Conservation (phyloP, 2,329 filamentous ascomycete genomes). For the Cladosporium sphaerospermum region DNA sequence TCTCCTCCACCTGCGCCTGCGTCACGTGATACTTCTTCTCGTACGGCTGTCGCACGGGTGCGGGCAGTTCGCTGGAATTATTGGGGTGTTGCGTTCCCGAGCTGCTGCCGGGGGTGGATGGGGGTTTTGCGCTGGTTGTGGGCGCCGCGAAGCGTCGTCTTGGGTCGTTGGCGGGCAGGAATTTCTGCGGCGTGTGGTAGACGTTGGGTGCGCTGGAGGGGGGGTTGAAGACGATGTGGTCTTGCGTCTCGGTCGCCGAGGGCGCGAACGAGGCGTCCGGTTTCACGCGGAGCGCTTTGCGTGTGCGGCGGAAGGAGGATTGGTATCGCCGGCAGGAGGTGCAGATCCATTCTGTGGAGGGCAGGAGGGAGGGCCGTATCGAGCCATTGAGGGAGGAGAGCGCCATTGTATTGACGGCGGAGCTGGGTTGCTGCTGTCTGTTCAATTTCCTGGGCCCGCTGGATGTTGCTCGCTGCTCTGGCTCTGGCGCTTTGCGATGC, state of each 20-base stretch:
- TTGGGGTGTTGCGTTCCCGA: conserved; percentile 20
- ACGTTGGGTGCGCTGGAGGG: conserved; percentile 57
- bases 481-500: no score
- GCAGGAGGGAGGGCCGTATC: conserved; percentile 19
- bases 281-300: conserved; percentile 41
- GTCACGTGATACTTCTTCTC: conserved; percentile 58
- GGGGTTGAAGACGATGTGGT: conserved; percentile 61
- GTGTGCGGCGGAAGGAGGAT: conserved; percentile 41
- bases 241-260: conserved; percentile 32
- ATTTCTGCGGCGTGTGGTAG: conserved; percentile 59
- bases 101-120: conserved; percentile 15
- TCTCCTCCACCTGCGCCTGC: conserved; percentile 52
- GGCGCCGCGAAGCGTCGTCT: conserved; percentile 38
- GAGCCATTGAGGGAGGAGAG: conserved; percentile 8
- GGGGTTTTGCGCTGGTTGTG: conserved; percentile 24
- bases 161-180: conserved; percentile 54
- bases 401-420: conserved; percentile 3
- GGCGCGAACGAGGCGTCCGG: conserved; percentile 39
- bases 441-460: no score
- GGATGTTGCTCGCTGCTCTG: no score
- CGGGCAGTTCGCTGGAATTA: conserved; percentile 33
- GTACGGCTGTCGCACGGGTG: conserved; percentile 44
- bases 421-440: no score
- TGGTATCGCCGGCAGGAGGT: conserved; percentile 34
- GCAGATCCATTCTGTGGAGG: conserved; percentile 24